Percentiles rank a stretch among this genome's conserved stretches.
Evolutionary conservation across 257 asterid genomes (phyloP).

Genomic region (Solanum clarkiae): DNA sequence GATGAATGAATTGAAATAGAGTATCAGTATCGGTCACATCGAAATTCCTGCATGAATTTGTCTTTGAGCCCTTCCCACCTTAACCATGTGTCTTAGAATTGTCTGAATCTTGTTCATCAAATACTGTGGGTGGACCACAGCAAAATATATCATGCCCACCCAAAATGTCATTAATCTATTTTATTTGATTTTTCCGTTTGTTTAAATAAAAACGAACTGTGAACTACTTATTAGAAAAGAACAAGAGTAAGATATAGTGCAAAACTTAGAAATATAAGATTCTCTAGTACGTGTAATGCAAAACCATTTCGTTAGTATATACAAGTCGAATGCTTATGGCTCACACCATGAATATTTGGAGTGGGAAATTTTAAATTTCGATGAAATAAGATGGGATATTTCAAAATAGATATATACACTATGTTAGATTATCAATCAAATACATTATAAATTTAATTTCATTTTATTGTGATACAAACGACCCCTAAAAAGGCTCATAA

Average conservation of each 20-base stretch:
- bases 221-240: background rate
- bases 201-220: background rate
- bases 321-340: conserved; percentile 14
- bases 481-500: background rate
- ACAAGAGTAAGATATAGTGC: background rate
- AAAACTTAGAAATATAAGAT: background rate
- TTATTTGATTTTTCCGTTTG: background rate
- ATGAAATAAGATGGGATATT: background rate
- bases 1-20: background rate
- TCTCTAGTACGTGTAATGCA: background rate
- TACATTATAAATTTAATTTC: background rate
- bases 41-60: conserved; percentile 16
- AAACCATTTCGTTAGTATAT: background rate
- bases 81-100: background rate
- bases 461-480: background rate
- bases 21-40: conserved; percentile 3
- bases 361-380: too few relatives aligned
- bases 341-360: conserved; percentile 27
- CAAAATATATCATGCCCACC: conserved; percentile 6
- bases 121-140: conserved; percentile 25
- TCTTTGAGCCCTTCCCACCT: background rate
- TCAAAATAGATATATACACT: background rate
- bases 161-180: background rate
- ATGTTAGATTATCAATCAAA: background rate
- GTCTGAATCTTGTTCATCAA: conserved; percentile 43